Conservation (phyloP, 345 rosid genomes). For the Salix koriyanagi region DNA sequence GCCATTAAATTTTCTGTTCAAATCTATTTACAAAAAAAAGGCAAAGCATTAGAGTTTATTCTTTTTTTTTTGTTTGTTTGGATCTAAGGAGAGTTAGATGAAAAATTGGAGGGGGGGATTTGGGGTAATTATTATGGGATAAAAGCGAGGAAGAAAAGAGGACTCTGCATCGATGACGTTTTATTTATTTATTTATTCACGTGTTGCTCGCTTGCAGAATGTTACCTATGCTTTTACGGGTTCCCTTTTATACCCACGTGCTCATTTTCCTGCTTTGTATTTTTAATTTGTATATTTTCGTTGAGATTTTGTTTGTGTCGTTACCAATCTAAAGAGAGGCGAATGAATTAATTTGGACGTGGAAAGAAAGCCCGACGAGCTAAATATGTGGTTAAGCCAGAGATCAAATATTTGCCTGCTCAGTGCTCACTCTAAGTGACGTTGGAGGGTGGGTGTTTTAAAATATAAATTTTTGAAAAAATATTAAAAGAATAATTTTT, state of each 20-base stretch:
- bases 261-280: neutral
- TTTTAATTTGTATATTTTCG: too few relatives aligned
- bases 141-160: neutral
- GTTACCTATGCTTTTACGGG: neutral
- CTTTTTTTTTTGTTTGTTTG: neutral
- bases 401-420: too few relatives aligned
- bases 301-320: too few relatives aligned
- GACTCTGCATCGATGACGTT: neutral
- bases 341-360: too few relatives aligned
- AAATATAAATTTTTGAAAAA: too few relatives aligned
- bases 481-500: too few relatives aligned
- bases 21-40: neutral
- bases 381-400: too few relatives aligned
- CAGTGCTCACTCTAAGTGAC: too few relatives aligned
- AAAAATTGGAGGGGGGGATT: neutral
- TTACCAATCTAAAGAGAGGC: too few relatives aligned
- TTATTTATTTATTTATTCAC: neutral
- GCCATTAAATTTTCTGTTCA: slow-evolving; percentile 36
- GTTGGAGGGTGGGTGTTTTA: too few relatives aligned
- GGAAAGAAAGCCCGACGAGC: too few relatives aligned
- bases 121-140: neutral
- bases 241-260: neutral
- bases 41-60: neutral
- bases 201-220: neutral
- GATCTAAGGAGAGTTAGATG: neutral